Evolutionary conservation across 2,329 filamentous ascomycete genomes (phyloP).

Genomic region (Lecanicillium sp.): DNA sequence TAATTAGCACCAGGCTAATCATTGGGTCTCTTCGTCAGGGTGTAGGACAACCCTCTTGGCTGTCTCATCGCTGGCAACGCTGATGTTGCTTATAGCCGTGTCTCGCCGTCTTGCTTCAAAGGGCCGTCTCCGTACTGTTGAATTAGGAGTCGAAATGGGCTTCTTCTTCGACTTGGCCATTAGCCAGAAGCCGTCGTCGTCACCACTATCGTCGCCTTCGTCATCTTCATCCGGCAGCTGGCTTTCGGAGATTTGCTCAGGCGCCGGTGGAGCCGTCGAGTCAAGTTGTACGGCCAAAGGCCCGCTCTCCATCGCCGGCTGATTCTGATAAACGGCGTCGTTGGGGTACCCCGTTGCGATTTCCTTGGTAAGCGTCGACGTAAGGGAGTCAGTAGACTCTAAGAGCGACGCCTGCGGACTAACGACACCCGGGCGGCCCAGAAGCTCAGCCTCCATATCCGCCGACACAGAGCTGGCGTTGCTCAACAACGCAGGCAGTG

Average conservation of each 20-base stretch:
- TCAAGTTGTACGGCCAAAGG: slow-evolving; percentile 21
- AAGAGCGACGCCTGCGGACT: slow-evolving; percentile 33
- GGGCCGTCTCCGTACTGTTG: slow-evolving; percentile 14
- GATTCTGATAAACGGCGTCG: slow-evolving; percentile 27
- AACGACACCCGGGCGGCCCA: slow-evolving; percentile 39
- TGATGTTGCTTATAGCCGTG: slow-evolving; percentile 53
- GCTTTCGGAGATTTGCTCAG: slow-evolving; percentile 7
- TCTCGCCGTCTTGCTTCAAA: slow-evolving; percentile 41
- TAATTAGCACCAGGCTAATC: too few relatives aligned
- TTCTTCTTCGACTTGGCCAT: slow-evolving; percentile 47
- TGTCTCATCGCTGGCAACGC: slow-evolving; percentile 54
- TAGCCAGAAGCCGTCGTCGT: slow-evolving; percentile 45
- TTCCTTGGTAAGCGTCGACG: slow-evolving; percentile 42
- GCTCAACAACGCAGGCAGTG: slow-evolving; percentile 53
- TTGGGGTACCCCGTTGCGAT: slow-evolving; percentile 37
- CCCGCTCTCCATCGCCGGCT: slow-evolving; percentile 23
- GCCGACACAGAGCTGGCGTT: slow-evolving; percentile 57
- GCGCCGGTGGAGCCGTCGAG: slow-evolving; percentile 8
- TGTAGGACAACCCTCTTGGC: slow-evolving; percentile 46
- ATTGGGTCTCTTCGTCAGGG: slow-evolving; percentile 19
- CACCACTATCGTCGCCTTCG: slow-evolving; percentile 41
- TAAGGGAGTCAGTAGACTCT: slow-evolving; percentile 45
- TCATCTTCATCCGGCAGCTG: slow-evolving; percentile 20
- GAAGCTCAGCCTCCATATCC: slow-evolving; percentile 52
- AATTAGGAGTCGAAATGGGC: slow-evolving; percentile 15